Evolutionary conservation across 2,329 filamentous ascomycete genomes (phyloP).

Genomic region (Nannizzia gypsea): DNA sequence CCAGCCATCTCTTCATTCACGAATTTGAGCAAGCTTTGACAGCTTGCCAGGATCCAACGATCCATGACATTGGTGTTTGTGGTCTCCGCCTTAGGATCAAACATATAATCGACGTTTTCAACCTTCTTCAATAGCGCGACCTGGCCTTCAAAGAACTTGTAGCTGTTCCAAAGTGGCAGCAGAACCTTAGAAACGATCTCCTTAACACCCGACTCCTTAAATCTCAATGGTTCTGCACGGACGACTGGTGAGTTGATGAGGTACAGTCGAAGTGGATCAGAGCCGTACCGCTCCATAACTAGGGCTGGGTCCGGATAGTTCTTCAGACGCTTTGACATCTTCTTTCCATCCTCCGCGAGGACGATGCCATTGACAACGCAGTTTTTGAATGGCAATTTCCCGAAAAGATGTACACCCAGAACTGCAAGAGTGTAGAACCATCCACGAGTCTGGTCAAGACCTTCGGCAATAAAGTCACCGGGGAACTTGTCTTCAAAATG

Average conservation of each 20-base stretch:
- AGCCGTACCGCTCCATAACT: conserved; percentile 79
- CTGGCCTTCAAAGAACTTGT: conserved; percentile 91
- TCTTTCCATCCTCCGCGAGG: conserved; percentile 87
- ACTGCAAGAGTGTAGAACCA: conserved; percentile 96
- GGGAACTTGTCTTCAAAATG: conserved; percentile 72
- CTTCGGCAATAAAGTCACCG: conserved; percentile 88
- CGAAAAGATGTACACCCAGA: conserved; percentile 77
- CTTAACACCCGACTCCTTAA: conserved; percentile 86
- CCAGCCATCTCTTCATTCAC: conserved; percentile 83
- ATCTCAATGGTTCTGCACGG: conserved; percentile 75
- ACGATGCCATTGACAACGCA: conserved; percentile 96
- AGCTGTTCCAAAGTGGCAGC: conserved; percentile 88
- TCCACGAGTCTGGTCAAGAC: conserved; percentile 82
- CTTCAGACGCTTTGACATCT: conserved; percentile 95
- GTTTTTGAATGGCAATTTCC: conserved; percentile 78
- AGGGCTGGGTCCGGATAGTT: conserved; percentile 84
- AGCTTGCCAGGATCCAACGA: conserved; percentile 84
- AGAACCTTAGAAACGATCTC: conserved; percentile 89
- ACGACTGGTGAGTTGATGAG: conserved; percentile 95
- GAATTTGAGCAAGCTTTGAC: conserved; percentile 80
- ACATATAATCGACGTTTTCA: conserved; percentile 62
- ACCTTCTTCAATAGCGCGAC: conserved; percentile 77
- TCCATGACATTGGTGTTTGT: conserved; percentile 89
- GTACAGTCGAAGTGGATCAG: conserved; percentile 86
- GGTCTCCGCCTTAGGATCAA: conserved; percentile 62